phyloP scores from a whole-genome alignment of 2,329 filamentous ascomycete species.

The Aureobasidium mangrovei region DNA sequence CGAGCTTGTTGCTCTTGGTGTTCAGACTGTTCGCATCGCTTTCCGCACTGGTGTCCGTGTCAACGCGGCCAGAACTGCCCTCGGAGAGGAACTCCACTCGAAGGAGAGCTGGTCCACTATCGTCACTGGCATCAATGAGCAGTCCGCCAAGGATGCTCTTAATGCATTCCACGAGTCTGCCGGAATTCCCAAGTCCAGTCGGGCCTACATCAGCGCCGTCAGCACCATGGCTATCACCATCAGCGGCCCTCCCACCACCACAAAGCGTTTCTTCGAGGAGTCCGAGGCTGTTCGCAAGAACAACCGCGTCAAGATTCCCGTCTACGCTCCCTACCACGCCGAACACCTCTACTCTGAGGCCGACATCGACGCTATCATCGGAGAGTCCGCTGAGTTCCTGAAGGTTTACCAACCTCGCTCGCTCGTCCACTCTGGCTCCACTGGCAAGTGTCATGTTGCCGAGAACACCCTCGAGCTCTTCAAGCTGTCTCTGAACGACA shows the following conservation, averaged over 20 bases:
- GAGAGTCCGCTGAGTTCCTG: conserved; percentile 32
- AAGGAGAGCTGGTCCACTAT: conserved; percentile 60
- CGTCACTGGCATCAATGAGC: conserved; percentile 48
- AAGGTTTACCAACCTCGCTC: conserved; percentile 34
- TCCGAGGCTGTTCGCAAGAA: conserved; percentile 40
- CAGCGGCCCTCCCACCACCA: conserved; percentile 48
- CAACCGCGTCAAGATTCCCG: conserved; percentile 45
- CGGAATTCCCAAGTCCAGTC: conserved; percentile 42
- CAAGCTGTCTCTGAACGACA: conserved; percentile 36
- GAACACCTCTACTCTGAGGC: conserved; percentile 44
- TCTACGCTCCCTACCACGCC: conserved; percentile 53
- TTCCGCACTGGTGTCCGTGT: conserved; percentile 52
- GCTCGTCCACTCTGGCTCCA: conserved; percentile 39
- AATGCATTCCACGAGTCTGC: conserved; percentile 50
- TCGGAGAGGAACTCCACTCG: conserved; percentile 38
- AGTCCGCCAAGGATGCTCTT: conserved; percentile 43
- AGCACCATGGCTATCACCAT: conserved; percentile 52
- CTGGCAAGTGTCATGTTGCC: conserved; percentile 38
- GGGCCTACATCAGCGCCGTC: conserved; percentile 51
- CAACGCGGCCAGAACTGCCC: conserved; percentile 33
- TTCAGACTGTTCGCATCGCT: conserved; percentile 56
- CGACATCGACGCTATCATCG: conserved; percentile 45
- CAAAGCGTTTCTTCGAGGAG: conserved; percentile 44
- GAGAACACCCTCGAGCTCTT: conserved; percentile 39
- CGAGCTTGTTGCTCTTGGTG: conserved; percentile 52